Base-by-base conservation (phyloP, 441 rosid species). In the Pelargonium cotyledonis region DNA sequence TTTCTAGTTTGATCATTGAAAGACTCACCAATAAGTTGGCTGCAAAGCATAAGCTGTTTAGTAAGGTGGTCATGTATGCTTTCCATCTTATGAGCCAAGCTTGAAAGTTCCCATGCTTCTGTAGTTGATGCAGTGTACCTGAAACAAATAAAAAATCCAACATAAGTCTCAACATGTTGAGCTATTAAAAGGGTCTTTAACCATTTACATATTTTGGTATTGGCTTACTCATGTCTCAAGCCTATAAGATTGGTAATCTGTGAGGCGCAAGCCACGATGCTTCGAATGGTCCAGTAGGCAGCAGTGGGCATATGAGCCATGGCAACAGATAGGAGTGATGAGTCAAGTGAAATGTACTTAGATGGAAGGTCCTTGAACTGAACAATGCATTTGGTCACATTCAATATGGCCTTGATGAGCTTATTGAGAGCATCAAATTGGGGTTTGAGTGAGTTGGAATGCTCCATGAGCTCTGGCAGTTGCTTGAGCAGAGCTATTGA, bases 221-320 rank as follows among this genome's bases (percentile, higher is more conserved):
- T 47, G 63, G 62, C 83, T 75, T 75, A 82, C 85, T 78, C 85
- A 4, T 78, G 65, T 65, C 75, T 74, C 73, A 76, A 23, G 46
- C 81, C 82, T 6, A 68, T 68, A 9, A 80, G 69, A 68, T 77
- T 73, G 12, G 76, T 64, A 29, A 77, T 78, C 65, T 78, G 80
- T 1, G 76, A 55, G 38, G 84, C 74, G 53, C 88, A 75, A 21
- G 82, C 75, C 64, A 82, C 81, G 10, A 78, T 73, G 61, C 85
- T 82, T 2, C 83, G 74, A 5, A 84, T 78, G 55, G 82, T 77
- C 88, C 85, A 84, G 65, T 82, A 80, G 10, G 71, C 78, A 31
- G 85, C 80, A 3, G 72, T 78, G 8, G 84, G 84, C 51, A 84
- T 71, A 53, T 73, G 71, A 43, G 81, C 76, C 68, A 76, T 23